Evolutionary conservation across 371 early-diverging fungal species (phyloP), one percentile per base, ranked within the genome.

Genomic region (Mucor lusitanicus): DNA sequence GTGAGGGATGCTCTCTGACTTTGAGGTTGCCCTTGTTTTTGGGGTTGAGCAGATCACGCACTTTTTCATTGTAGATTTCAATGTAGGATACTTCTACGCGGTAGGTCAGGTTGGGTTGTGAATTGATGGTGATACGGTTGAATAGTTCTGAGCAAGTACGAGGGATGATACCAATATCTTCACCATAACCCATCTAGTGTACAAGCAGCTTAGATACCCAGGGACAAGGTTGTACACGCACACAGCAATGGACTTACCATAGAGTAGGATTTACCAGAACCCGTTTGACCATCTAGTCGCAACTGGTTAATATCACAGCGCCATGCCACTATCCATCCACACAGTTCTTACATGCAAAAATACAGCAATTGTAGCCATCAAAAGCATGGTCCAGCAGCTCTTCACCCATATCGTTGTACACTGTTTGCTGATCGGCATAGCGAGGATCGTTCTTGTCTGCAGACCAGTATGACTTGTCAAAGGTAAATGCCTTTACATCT

Each of bases 21-120:
- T 92, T 87, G 48, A 96, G 82, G 71, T 92, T 92, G 6, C 83
- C 90, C 40, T 91, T 90, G 64, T 90, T 88, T 61, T 85, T 85
- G 5, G 94, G 92, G 63, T 90, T 93, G 33, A 98, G 74, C 39
- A 99, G 78, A 84, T 98, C 98, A 23, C 92, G 89, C 17, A 98
- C 95, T 40, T 91, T 88, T 75, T 99, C 99, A 74, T 90, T 90
- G 70, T 91, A 88, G 61, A 91, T 90, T 74, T 93, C 95, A 74
- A 95, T 88, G 69, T 94, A 97, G 9, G 91, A 90, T 5, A 95
- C 95, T 71, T 94, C 90, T 3, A 95, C 94, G 37, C 87, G 81
- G 69, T 83, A 90, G 17, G 87, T 85, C 15, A 87, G 63, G 21
- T 81, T 85, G 19, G 74, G 69, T 13, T 85, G 81, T 12, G 63